Base-by-base conservation (phyloP, 2,329 filamentous ascomycete genomes). In the Fusarium burgessii region DNA sequence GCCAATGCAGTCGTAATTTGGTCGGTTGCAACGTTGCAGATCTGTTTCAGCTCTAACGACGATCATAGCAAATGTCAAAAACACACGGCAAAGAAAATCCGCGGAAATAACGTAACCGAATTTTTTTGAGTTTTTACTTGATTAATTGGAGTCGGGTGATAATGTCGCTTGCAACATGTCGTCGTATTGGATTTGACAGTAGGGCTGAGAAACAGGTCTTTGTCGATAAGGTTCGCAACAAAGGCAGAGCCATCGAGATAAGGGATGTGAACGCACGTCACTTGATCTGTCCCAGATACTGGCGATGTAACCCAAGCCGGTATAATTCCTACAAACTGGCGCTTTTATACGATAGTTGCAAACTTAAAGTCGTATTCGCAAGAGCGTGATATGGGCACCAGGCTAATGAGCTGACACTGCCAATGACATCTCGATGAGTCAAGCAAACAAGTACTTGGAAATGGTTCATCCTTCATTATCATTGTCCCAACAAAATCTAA, bases 21-120 rank as follows among this genome's bases (percentile, higher is more conserved):
- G 7, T 17, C 18, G 9, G 15, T 25, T 60, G 62, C 29, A 66
- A 66, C 63, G 63, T 66, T 66, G 54, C 63, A 60, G 43, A 60
- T 13, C 7, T 41, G 63, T 66, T 41, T 51, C 52, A 61, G 25
- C 25, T 36, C 6, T 6, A 10, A 20, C 7, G 17, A 7, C 23
- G 29, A 46, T 60, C 35, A 29, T 15, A 18, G 7, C 13, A 25
- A 20, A 14, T 4, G 14, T 32, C 32, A n/a, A 29, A 7, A 27
- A 23, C 17, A 47, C 20, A 51, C 17, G 25, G 11, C 7, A n/a
- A 8, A 3, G 11, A 11, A 3, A 7, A 5, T 20, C 6, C 6
- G 8, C 9, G 27, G 25, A 7, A 20, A 58, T 27, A 14, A 27
- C 3, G 7, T 18, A n/a, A 6, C 14, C 36, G 17, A 23, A 14